Evolutionary conservation across 1,284 basidiomycete species (phyloP).

Genomic region (Ceratobasidium sp.): DNA sequence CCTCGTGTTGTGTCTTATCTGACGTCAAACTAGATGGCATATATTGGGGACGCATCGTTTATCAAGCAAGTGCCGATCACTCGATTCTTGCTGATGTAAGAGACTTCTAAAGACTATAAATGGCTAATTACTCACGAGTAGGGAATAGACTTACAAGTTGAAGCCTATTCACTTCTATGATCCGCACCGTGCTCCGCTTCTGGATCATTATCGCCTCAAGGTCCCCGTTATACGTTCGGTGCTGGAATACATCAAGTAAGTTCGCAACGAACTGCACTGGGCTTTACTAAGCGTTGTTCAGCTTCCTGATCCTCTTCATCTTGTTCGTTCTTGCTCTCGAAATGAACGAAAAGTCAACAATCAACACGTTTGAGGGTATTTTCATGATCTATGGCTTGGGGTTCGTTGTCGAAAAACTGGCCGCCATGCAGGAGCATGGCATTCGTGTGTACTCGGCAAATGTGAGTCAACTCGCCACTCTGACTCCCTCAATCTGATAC

Average conservation of each 20-base stretch:
- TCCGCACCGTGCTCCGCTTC: constrained; percentile 89
- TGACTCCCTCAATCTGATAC: not conserved
- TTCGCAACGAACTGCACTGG: not conserved
- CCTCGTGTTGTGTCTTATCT: constrained; percentile 24
- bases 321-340: constrained; percentile 89
- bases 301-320: constrained; percentile 86
- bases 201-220: constrained; percentile 95
- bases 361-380: constrained; percentile 75
- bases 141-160: constrained; percentile 87
- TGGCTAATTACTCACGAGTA: constrained; percentile 32
- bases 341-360: constrained; percentile 69
- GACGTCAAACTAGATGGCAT: constrained; percentile 59
- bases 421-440: constrained; percentile 95
- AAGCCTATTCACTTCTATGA: constrained; percentile 95
- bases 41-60: constrained; percentile 84
- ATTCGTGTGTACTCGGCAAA: constrained; percentile 64
- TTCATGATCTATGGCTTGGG: constrained; percentile 91
- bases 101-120: constrained; percentile 31
- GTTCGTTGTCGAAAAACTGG: constrained; percentile 92
- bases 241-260: constrained; percentile 86
- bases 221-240: constrained; percentile 92
- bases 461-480: constrained; percentile 26
- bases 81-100: constrained; percentile 88
- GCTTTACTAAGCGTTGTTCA: constrained; percentile 56
- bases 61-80: constrained; percentile 87